Conservation (phyloP, 1,284 basidiomycete species). For the Tilletia indica region DNA sequence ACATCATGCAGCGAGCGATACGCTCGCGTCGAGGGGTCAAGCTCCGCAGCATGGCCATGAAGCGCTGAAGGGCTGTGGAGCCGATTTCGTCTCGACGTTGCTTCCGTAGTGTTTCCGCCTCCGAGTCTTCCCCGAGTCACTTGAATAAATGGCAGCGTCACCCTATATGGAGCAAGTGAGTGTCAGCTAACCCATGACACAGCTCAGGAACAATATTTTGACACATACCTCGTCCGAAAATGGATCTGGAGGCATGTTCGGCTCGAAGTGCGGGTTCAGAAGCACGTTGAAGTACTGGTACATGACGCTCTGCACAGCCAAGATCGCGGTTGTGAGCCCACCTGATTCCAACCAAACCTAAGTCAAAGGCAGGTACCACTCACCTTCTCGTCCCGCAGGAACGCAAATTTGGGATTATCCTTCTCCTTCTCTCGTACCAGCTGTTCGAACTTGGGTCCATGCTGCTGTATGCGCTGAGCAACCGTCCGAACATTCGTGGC, state of each 20-base stretch:
- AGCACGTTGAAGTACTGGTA: slow-evolving; percentile 77
- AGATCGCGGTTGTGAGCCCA: too few species aligned
- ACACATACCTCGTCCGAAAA: slow-evolving; percentile 78
- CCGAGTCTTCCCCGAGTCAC: slow-evolving; percentile 91
- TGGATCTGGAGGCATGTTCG: slow-evolving; percentile 62
- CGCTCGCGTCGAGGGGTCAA: slow-evolving; percentile 83
- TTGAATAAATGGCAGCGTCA: slow-evolving; percentile 68
- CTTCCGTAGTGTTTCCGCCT: slow-evolving; percentile 73
- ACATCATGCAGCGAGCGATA: slow-evolving; percentile 89
- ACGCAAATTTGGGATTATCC: slow-evolving; percentile 74
- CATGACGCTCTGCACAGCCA: slow-evolving; percentile 66
- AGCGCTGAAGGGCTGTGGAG: slow-evolving; percentile 72
- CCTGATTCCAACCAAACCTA: too few species aligned
- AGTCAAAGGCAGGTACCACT: background rate
- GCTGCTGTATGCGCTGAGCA: slow-evolving; percentile 76
- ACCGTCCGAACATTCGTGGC: slow-evolving; percentile 62
- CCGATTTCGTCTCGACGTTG: slow-evolving; percentile 64
- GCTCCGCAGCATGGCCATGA: slow-evolving; percentile 83
- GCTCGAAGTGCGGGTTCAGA: slow-evolving; percentile 66
- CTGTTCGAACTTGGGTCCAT: slow-evolving; percentile 75
- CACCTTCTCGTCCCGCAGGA: slow-evolving; percentile 62
- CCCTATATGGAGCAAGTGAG: background rate
- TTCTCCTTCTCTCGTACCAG: slow-evolving; percentile 73
- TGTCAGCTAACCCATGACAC: background rate
- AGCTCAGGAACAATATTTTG: background rate